Conservation (phyloP, 805 yeast species). For the Lachancea thermotolerans region DNA sequence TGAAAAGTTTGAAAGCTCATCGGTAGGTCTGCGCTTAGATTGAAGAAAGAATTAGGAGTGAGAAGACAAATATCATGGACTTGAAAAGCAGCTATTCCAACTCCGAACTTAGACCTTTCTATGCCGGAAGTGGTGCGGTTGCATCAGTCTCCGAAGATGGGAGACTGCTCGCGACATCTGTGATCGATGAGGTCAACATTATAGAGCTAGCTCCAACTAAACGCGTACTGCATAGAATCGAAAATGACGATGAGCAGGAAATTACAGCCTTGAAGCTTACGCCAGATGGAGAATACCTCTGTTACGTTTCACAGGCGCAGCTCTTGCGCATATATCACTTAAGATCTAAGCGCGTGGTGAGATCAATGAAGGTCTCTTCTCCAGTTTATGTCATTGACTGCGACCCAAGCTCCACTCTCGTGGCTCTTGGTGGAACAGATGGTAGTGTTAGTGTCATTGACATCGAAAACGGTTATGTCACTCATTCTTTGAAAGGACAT, state of each 20-base stretch:
- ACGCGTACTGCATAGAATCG: conserved; percentile 45
- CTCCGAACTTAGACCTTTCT: conserved; percentile 66
- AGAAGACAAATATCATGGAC: conserved; percentile 19
- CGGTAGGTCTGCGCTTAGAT: not conserved
- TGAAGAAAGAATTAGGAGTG: not conserved
- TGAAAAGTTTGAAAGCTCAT: conserved; percentile 9
- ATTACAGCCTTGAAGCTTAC: conserved; percentile 71
- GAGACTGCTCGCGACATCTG: conserved; percentile 65
- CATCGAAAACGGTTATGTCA: conserved; percentile 75
- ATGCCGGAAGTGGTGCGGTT: conserved; percentile 69
- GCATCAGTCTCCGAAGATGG: conserved; percentile 64
- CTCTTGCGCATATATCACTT: conserved; percentile 58
- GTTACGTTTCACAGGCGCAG: conserved; percentile 76
- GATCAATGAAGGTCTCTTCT: conserved; percentile 57
- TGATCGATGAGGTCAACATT: conserved; percentile 68
- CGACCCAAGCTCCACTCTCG: conserved; percentile 75
- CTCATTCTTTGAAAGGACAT: conserved; percentile 91
- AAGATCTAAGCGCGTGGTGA: conserved; percentile 34
- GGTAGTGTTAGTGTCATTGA: conserved; percentile 92
- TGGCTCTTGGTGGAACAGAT: conserved; percentile 94
- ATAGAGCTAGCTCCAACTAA: conserved; percentile 46
- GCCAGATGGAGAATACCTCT: conserved; percentile 65
- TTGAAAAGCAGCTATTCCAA: conserved; percentile 31
- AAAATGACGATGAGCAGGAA: conserved; percentile 76
- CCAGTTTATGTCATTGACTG: conserved; percentile 75